These are phyloP conservation scores for Diophrys appendiculata DNA, from an alignment of 73 alveolate genomes.

Conservation along the genomic window DNA sequence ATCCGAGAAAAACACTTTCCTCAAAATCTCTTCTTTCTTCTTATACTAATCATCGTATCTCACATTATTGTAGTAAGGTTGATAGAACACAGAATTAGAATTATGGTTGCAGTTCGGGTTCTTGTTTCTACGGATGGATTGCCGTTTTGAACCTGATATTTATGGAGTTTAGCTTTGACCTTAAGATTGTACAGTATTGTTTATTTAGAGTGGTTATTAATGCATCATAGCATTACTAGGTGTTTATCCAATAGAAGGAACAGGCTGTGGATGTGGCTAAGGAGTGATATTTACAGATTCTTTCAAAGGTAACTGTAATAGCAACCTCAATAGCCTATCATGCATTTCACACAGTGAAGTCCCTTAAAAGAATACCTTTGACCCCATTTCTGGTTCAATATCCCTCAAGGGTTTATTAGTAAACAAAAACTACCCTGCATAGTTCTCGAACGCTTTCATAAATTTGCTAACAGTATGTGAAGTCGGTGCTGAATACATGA, in stretches of 20 bases:
- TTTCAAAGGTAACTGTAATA: too few species aligned
- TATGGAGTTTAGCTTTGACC: too few species aligned
- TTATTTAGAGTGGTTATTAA: neutral
- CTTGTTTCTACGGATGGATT: neutral
- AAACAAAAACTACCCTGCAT: neutral
- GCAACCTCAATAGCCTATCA: neutral
- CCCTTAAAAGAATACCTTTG: neutral
- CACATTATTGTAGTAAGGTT: conserved; percentile 1
- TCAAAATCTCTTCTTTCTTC: conserved; percentile 61
- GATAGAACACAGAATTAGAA: conserved; percentile 12
- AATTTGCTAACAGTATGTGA: neutral
- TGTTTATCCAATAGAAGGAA: too few species aligned
- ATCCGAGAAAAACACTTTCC: conserved; percentile 50
- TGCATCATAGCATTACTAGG: neutral
- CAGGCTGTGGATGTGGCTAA: neutral
- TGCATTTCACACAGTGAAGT: neutral
- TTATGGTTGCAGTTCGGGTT: conserved; percentile 32
- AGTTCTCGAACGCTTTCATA: neutral
- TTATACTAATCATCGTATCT: conserved; percentile 24
- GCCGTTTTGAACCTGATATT: neutral
- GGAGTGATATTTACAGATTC: neutral
- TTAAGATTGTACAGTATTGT: too few species aligned
- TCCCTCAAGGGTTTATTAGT: neutral
- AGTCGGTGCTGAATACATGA: too few species aligned
- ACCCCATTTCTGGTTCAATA: too few species aligned